Percentiles rank a stretch among this genome's conserved stretches.
Evolutionary conservation across 345 rosid genomes (phyloP).

Genomic region (Brassica juncea): DNA sequence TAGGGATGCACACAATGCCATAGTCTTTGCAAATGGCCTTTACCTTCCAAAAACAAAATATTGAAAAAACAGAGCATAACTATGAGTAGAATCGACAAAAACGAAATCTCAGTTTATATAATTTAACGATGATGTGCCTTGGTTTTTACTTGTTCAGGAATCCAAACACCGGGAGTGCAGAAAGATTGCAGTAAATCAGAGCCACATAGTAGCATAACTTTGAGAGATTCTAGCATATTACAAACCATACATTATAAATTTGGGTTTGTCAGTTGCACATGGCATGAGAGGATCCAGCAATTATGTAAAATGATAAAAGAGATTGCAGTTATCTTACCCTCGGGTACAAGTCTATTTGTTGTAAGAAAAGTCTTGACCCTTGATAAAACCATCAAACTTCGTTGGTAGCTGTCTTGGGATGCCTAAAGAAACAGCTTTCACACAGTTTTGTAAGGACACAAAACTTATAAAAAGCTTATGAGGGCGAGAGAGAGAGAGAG

Average conservation of each 20-base stretch:
- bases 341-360: conserved; percentile 33
- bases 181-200: conserved; percentile 88
- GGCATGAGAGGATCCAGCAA: background rate
- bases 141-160: conserved; percentile 69
- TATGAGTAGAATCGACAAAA: conserved; percentile 10
- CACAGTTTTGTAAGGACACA: conserved; percentile 22
- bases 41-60: conserved; percentile 46
- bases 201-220: conserved; percentile 88
- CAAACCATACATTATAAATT: conserved; percentile 1
- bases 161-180: conserved; percentile 77
- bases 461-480: background rate
- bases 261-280: conserved; percentile 2
- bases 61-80: background rate
- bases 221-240: conserved; percentile 57
- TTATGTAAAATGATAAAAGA: background rate
- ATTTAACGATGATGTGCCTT: background rate
- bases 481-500: background rate
- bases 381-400: conserved; percentile 57
- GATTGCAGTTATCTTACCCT: conserved; percentile 46
- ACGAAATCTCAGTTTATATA: background rate
- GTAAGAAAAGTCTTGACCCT: conserved; percentile 60
- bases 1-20: conserved; percentile 82
- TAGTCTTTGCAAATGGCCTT: conserved; percentile 64
- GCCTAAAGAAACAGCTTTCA: conserved; percentile 50
- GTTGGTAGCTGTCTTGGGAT: conserved; percentile 69